Conservation (phyloP, 2,329 filamentous ascomycete genomes). For the Onygenales sp. region DNA sequence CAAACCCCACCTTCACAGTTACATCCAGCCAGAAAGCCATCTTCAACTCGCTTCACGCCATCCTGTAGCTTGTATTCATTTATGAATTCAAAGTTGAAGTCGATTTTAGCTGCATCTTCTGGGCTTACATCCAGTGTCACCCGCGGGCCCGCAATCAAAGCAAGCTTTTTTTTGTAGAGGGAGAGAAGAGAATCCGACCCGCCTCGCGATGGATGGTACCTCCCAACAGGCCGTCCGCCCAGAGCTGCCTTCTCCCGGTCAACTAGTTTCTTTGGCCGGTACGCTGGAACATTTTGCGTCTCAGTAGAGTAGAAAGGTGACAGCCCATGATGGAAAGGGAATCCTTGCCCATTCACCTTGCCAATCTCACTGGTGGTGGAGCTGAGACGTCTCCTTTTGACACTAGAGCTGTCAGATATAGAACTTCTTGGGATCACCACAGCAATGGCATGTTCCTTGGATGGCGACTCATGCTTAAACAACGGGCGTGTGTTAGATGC, state of each 20-base stretch:
- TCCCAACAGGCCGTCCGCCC: not conserved
- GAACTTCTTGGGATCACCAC: not conserved
- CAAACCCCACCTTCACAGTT: constrained; percentile 18
- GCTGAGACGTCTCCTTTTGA: not conserved
- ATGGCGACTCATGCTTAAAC: no score
- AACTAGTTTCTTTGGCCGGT: not conserved
- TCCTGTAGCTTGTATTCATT: constrained; percentile 26
- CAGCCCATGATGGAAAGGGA: constrained; percentile 3
- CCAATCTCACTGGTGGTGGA: not conserved
- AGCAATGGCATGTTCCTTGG: not conserved
- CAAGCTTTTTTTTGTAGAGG: constrained; percentile 17
- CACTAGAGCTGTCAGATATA: not conserved
- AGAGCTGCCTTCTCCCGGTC: not conserved
- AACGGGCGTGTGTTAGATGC: no score
- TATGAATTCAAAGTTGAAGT: constrained; percentile 31
- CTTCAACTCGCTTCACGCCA: constrained; percentile 18
- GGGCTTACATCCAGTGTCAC: constrained; percentile 15
- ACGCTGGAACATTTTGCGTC: not conserved
- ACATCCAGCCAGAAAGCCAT: constrained; percentile 26
- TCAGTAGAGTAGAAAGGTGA: constrained; percentile 2
- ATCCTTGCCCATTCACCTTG: not conserved
- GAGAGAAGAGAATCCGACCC: not conserved
- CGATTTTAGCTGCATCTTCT: constrained; percentile 13
- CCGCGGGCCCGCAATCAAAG: constrained; percentile 18
- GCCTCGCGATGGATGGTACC: not conserved